phyloP scores from a whole-genome alignment of 495 filamentous ascomycete genomes.

The Corynascus novoguineensis region DNA sequence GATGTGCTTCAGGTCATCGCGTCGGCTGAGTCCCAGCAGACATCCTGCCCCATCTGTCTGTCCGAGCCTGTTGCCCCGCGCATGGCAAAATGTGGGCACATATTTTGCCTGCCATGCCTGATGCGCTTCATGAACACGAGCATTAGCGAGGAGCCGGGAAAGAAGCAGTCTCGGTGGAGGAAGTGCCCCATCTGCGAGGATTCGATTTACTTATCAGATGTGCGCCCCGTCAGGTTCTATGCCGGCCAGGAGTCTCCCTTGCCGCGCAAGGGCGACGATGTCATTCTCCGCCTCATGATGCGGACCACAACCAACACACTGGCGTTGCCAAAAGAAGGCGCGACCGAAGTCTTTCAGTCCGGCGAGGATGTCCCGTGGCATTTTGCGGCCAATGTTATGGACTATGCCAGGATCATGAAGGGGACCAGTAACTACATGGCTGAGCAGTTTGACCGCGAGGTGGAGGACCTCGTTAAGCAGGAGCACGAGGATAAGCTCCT shows the following conservation, averaged over 20 bases:
- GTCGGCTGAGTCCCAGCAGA: slow-evolving; percentile 78
- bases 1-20: slow-evolving; percentile 87
- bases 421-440: slow-evolving; percentile 85
- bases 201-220: slow-evolving; percentile 77
- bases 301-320: slow-evolving; percentile 73
- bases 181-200: slow-evolving; percentile 98
- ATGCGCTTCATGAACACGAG: slow-evolving; percentile 92
- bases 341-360: slow-evolving; percentile 57
- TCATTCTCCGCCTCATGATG: slow-evolving; percentile 79
- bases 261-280: slow-evolving; percentile 78
- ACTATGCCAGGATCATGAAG: slow-evolving; percentile 95
- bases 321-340: slow-evolving; percentile 76
- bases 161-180: slow-evolving; percentile 62
- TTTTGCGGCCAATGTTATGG: slow-evolving; percentile 84
- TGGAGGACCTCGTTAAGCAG: slow-evolving; percentile 65
- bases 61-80: slow-evolving; percentile 86
- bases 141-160: slow-evolving; percentile 64
- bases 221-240: slow-evolving; percentile 87
- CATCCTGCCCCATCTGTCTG: slow-evolving; percentile 90
- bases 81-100: slow-evolving; percentile 97
- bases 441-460: slow-evolving; percentile 70
- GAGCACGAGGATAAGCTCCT: slow-evolving; percentile 85
- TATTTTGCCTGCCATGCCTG: slow-evolving; percentile 91
- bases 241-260: slow-evolving; percentile 76
- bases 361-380: slow-evolving; percentile 87